Conservation (phyloP, 352 stramenopile species). For the Globisporangium nodosum region DNA sequence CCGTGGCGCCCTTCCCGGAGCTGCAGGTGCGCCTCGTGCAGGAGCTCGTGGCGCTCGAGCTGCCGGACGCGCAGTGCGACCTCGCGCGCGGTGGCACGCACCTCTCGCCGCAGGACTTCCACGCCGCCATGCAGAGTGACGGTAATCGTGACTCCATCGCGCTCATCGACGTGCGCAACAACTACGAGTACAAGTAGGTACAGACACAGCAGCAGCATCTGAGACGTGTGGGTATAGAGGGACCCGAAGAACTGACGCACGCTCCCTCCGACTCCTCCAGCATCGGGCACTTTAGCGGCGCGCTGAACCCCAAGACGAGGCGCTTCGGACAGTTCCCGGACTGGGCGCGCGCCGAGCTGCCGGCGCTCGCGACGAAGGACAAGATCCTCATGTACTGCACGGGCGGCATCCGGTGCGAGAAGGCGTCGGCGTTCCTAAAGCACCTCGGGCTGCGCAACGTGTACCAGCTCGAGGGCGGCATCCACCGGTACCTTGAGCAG, state of each 20-base stretch:
- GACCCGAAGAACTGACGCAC: neutral
- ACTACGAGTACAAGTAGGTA: conserved; percentile 74
- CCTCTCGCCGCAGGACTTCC: conserved; percentile 63
- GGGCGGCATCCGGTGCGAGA: conserved; percentile 80
- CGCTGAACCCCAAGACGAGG: conserved; percentile 75
- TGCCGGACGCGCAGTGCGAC: conserved; percentile 49
- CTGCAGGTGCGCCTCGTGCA: conserved; percentile 59
- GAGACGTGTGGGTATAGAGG: neutral
- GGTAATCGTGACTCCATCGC: conserved; percentile 20
- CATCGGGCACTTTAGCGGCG: conserved; percentile 66
- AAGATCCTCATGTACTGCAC: conserved; percentile 88
- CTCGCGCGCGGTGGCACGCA: conserved; percentile 37
- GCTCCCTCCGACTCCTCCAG: conserved; percentile 9
- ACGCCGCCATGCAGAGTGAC: conserved; percentile 16
- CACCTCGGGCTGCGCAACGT: conserved; percentile 65
- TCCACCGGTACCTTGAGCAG: conserved; percentile 80
- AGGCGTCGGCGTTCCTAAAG: conserved; percentile 72
- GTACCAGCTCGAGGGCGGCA: conserved; percentile 76
- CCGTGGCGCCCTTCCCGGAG: conserved; percentile 49
- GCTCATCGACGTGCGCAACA: conserved; percentile 73
- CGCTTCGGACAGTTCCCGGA: conserved; percentile 77
- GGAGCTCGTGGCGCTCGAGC: conserved; percentile 77
- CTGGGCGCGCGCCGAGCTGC: conserved; percentile 52
- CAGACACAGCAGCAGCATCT: neutral
- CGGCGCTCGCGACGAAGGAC: conserved; percentile 50